A percentile compares a stretch with the other conserved stretches of the same genome.
These are phyloP conservation scores for Fusarium miscanthi DNA, from an alignment of 2,329 filamentous ascomycete species.

Conservation along the genomic window DNA sequence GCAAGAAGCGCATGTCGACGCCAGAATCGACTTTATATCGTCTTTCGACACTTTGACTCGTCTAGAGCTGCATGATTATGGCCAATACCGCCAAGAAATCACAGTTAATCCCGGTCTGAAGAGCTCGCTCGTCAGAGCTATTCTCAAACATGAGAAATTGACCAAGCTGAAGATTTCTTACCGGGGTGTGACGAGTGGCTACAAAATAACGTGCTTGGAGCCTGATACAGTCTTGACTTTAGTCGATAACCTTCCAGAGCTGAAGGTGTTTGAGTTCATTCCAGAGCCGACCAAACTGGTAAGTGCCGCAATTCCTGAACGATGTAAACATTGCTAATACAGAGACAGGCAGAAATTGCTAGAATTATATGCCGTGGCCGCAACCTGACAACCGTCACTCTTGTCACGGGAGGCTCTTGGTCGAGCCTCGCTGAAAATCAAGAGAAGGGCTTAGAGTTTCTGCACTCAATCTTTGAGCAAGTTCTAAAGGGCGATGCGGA, in stretches of 20 bases:
- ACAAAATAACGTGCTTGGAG: slow-evolving; percentile 18
- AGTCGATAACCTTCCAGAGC: slow-evolving; percentile 10
- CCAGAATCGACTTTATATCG: slow-evolving; percentile 14
- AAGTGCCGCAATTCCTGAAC: accelerated
- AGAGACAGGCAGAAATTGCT: slow-evolving; percentile 17
- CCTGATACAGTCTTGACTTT: slow-evolving; percentile 13
- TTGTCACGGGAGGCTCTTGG: background rate
- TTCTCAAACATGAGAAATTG: slow-evolving; percentile 32
- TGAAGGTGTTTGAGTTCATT: slow-evolving; percentile 23
- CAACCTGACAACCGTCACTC: slow-evolving; percentile 13
- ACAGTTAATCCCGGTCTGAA: slow-evolving; percentile 7
- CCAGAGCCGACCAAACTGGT: slow-evolving; percentile 17
- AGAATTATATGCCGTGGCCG: background rate
- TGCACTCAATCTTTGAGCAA: background rate
- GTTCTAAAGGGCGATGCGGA: background rate
- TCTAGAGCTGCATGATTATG: slow-evolving; percentile 8
- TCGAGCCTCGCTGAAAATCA: background rate
- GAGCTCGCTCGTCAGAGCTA: slow-evolving; percentile 11
- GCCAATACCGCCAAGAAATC: background rate
- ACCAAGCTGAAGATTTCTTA: slow-evolving; percentile 14
- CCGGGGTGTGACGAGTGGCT: background rate
- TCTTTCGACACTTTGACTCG: slow-evolving; percentile 30
- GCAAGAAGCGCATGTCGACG: background rate
- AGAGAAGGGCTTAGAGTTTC: background rate
- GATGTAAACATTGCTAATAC: background rate